Evolutionary conservation across 768 basidiomycete species (phyloP).

Genomic region (Saitozyma podzolica): DNA sequence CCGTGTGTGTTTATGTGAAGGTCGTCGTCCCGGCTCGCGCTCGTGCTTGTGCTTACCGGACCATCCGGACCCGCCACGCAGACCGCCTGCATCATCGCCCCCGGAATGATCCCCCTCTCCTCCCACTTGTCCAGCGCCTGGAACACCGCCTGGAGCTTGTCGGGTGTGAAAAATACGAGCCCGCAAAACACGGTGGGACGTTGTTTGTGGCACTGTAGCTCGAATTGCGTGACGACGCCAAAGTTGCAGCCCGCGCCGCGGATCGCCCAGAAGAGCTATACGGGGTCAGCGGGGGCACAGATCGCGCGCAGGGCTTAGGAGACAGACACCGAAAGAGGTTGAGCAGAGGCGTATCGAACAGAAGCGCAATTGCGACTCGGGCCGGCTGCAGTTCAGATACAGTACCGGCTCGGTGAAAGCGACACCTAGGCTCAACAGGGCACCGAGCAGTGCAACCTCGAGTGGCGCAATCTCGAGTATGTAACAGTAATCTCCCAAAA

Average conservation of each 20-base stretch:
- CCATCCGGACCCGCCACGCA: neutral
- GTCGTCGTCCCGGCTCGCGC: too few relatives aligned
- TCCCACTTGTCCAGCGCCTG: neutral
- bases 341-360: too few relatives aligned
- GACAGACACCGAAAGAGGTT: too few relatives aligned
- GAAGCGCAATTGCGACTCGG: too few relatives aligned
- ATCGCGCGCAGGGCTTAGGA: too few relatives aligned
- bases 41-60: neutral
- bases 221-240: conserved; percentile 59
- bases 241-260: conserved; percentile 45
- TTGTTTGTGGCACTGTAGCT: conserved; percentile 4
- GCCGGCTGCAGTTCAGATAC: too few relatives aligned
- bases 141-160: neutral
- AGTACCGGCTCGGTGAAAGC: too few relatives aligned
- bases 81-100: neutral
- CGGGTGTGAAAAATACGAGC: neutral
- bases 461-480: neutral
- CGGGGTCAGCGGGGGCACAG: neutral
- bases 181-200: neutral
- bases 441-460: too few relatives aligned
- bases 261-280: conserved; percentile 41
- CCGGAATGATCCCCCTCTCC: neutral
- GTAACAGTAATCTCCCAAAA: neutral
- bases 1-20: too few relatives aligned
- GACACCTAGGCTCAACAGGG: too few relatives aligned